Percentiles rank a stretch among this genome's conserved stretches.
phyloP scores from a whole-genome alignment of 2,329 filamentous ascomycete species.

The Cladosporium sp. region DNA sequence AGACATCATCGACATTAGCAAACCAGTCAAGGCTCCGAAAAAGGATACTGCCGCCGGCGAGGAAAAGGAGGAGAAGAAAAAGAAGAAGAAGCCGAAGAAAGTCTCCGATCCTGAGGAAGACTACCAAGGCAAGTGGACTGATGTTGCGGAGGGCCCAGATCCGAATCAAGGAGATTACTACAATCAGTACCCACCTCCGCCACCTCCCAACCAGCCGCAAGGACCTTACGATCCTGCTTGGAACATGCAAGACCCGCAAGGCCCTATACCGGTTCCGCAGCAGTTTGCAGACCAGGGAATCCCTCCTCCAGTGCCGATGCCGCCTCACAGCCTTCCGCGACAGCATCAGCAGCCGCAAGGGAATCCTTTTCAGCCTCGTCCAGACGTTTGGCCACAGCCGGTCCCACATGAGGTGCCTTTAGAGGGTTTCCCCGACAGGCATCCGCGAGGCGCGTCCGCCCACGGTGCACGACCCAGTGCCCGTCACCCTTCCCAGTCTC shows the following conservation, averaged over 20 bases:
- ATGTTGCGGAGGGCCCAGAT: not conserved
- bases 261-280: not conserved
- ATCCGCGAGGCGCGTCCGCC: not conserved
- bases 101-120: not conserved
- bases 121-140: not conserved
- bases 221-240: not conserved
- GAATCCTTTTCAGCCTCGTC: slow-evolving; percentile 3
- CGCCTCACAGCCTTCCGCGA: not conserved
- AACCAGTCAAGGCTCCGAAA: not conserved
- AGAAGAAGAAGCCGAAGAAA: not conserved
- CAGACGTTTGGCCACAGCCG: not conserved
- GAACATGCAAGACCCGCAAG: not conserved
- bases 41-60: not conserved
- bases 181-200: not conserved
- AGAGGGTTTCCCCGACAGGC: not conserved
- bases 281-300: not conserved
- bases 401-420: not conserved
- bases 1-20: slow-evolving; percentile 1
- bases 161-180: not conserved
- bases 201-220: not conserved
- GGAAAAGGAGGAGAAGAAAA: not conserved
- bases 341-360: not conserved
- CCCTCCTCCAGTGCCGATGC: not conserved
- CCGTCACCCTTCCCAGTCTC: not conserved
- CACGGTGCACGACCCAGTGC: not conserved